Conservation (phyloP, 108 stramenopile genomes). For the Chaetoceros muelleri region DNA sequence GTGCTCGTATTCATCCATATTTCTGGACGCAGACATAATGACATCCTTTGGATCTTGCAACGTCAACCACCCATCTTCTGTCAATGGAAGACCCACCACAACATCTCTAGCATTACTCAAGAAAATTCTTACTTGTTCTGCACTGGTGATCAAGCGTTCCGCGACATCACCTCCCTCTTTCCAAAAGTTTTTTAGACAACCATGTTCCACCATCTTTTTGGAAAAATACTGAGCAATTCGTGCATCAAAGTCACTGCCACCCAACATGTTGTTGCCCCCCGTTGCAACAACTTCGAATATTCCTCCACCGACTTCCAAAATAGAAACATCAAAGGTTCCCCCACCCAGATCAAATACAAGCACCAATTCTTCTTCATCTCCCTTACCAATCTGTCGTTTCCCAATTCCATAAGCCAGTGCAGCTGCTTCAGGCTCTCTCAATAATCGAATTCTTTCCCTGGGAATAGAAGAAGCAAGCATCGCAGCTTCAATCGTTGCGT, state of each 20-base stretch:
- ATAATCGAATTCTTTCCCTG: constrained; percentile 69
- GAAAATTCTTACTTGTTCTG: constrained; percentile 58
- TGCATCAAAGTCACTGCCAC: constrained; percentile 87
- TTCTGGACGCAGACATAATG: constrained; percentile 3
- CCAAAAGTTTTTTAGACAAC: constrained; percentile 7
- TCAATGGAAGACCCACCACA: constrained; percentile 46
- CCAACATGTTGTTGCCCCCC: constrained; percentile 76
- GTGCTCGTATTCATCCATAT: neutral
- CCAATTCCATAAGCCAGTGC: constrained; percentile 85
- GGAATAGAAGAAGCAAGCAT: constrained; percentile 46
- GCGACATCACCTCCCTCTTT: constrained; percentile 19
- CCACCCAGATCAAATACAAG: constrained; percentile 94
- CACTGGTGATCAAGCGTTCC: constrained; percentile 38
- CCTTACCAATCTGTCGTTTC: constrained; percentile 23
- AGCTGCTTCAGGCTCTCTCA: constrained; percentile 94
- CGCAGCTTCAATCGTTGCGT: constrained; percentile 79
- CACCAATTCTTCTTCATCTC: constrained; percentile 65
- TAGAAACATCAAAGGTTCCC: constrained; percentile 90
- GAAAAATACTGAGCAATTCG: constrained; percentile 57
- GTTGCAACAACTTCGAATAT: constrained; percentile 86
- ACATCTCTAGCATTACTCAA: constrained; percentile 54
- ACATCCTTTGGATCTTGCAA: constrained; percentile 9
- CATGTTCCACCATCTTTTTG: constrained; percentile 20
- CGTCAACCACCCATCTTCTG: constrained; percentile 52
- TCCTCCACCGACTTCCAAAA: constrained; percentile 78